Percentiles rank a stretch among this genome's conserved stretches.
These are phyloP conservation scores for Pleomassaria siparia DNA, from an alignment of 2,329 filamentous ascomycete genomes.

Conservation along the genomic window DNA sequence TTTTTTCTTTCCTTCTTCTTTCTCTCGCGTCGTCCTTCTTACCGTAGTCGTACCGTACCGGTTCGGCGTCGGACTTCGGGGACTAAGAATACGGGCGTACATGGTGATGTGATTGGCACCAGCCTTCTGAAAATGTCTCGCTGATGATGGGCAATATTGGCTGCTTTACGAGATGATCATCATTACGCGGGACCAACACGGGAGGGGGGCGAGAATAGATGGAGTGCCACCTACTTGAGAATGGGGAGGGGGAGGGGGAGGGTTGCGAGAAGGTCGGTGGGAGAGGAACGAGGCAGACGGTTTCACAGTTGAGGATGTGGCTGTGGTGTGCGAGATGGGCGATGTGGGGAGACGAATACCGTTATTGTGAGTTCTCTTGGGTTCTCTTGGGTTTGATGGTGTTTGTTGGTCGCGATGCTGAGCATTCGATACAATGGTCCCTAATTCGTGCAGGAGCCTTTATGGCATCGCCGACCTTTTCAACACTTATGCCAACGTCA, in stretches of 20 bases:
- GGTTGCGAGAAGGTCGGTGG: background rate
- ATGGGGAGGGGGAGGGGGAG: background rate
- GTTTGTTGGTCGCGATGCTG: no score
- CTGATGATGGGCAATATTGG: background rate
- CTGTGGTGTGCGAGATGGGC: no score
- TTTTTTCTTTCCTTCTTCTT: no score
- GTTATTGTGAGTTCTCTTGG: no score
- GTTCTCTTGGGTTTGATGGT: no score
- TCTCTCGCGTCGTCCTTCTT: no score
- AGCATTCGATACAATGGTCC: no score
- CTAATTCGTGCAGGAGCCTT: no score
- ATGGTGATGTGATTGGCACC: background rate
- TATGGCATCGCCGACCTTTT: no score
- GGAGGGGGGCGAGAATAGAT: background rate
- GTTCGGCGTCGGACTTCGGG: background rate
- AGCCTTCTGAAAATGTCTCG: conserved; percentile 1
- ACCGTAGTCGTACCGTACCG: no score
- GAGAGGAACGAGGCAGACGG: background rate
- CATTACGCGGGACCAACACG: background rate
- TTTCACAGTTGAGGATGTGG: background rate
- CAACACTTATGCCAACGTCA: no score
- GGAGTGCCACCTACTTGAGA: background rate
- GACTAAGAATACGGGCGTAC: background rate
- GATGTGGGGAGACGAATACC: no score
- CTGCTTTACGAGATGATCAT: background rate